Conservation (phyloP, 768 basidiomycete species). For the Hygrophorus russula region DNA sequence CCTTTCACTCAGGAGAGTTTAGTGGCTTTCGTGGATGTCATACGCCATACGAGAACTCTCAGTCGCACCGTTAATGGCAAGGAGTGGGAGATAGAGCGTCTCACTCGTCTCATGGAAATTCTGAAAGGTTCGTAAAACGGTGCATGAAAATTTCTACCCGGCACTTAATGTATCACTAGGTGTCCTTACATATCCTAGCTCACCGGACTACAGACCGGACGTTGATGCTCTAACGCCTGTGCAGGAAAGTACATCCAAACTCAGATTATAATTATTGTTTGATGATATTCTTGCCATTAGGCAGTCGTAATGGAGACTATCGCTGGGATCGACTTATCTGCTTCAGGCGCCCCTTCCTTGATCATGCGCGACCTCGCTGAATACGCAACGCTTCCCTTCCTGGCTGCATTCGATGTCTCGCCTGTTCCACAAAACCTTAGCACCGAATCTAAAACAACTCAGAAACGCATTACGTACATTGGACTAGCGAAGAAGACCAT, state of each 20-base stretch:
- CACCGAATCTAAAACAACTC: slow-evolving; percentile 28
- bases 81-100: slow-evolving; percentile 58
- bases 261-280: not conserved
- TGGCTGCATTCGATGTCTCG: slow-evolving; percentile 59
- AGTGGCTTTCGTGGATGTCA: slow-evolving; percentile 66
- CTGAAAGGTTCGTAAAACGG: slow-evolving; percentile 44
- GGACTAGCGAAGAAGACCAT: slow-evolving; percentile 82
- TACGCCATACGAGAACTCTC: slow-evolving; percentile 46
- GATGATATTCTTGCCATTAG: slow-evolving; percentile 23
- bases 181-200: slow-evolving; percentile 67
- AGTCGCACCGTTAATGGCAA: slow-evolving; percentile 33
- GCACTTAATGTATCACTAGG: slow-evolving; percentile 26
- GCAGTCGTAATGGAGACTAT: slow-evolving; percentile 64
- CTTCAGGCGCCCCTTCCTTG: slow-evolving; percentile 53
- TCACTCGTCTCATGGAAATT: slow-evolving; percentile 63
- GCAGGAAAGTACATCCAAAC: slow-evolving; percentile 37
- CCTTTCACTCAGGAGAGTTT: slow-evolving; percentile 82
- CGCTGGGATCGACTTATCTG: slow-evolving; percentile 51
- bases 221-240: slow-evolving; percentile 72
- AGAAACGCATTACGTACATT: slow-evolving; percentile 77
- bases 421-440: slow-evolving; percentile 6
- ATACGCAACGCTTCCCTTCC: slow-evolving; percentile 78
- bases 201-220: slow-evolving; percentile 84
- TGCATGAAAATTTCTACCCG: not conserved
- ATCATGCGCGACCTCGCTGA: slow-evolving; percentile 79